Conservation (phyloP, 257 asterid genomes). For the Solanum bukasovii region DNA sequence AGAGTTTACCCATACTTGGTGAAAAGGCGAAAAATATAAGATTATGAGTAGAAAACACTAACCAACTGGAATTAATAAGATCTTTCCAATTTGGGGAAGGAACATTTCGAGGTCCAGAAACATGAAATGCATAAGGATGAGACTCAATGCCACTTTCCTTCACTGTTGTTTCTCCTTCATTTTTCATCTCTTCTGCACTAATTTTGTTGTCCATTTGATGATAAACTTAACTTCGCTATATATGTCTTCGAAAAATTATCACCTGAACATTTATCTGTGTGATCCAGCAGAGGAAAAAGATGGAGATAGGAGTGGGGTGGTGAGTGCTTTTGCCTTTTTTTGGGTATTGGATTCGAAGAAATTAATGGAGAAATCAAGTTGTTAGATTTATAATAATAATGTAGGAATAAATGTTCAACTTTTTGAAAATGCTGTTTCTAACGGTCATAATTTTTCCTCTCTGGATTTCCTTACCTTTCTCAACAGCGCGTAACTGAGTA, state of each 20-base stretch:
- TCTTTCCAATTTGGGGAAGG: conserved; percentile 36
- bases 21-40: background rate
- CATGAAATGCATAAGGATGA: conserved; percentile 36
- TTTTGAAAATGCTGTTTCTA: conserved; percentile 2
- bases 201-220: conserved; percentile 20
- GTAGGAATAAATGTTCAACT: background rate
- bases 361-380: conserved; percentile 14
- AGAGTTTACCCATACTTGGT: too few species aligned
- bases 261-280: background rate
- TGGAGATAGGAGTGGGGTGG: background rate
- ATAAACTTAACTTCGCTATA: background rate
- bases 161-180: background rate
- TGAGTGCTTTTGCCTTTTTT: background rate
- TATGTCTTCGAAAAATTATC: background rate
- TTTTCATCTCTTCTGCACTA: conserved; percentile 27
- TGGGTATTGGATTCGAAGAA: conserved; percentile 6
- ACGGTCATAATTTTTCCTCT: conserved; percentile 46
- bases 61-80: conserved; percentile 34
- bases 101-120: conserved; percentile 32
- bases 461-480: background rate
- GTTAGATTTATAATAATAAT: conserved; percentile 19
- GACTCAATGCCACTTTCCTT: background rate
- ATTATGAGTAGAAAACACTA: background rate
- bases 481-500: background rate
- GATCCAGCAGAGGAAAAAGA: background rate